A percentile compares a stretch with the other conserved stretches of the same genome.
Evolutionary conservation across 1,284 basidiomycete species (phyloP).

Genomic region (Leccinum huronense): DNA sequence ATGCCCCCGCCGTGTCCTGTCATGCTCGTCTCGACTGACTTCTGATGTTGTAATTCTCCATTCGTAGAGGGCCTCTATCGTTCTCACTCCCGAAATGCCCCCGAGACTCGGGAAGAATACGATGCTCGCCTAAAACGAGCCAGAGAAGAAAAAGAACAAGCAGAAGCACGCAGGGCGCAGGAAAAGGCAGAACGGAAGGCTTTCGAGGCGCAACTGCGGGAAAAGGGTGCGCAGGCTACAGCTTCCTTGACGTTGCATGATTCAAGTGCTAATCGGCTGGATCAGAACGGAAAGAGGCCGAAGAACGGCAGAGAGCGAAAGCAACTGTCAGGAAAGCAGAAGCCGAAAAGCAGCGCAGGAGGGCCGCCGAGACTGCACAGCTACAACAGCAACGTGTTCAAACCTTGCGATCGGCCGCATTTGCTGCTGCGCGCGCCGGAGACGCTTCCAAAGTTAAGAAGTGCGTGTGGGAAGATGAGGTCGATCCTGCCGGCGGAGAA

Average conservation of each 20-base stretch:
- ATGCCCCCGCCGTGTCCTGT: constrained; percentile 17
- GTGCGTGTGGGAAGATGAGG: constrained; percentile 63
- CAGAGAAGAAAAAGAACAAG: constrained; percentile 54
- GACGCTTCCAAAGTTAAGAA: constrained; percentile 55
- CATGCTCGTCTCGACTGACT: constrained; percentile 11
- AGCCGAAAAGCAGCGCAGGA: constrained; percentile 48
- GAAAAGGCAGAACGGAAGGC: constrained; percentile 56
- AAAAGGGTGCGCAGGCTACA: constrained; percentile 25
- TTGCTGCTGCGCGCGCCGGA: constrained; percentile 59
- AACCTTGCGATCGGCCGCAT: constrained; percentile 54
- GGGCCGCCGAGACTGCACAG: constrained; percentile 50
- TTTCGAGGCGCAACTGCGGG: constrained; percentile 28
- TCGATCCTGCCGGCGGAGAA: constrained; percentile 71
- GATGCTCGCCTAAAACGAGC: constrained; percentile 47
- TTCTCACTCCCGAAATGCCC: constrained; percentile 19
- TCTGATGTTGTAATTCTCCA: constrained; percentile 9
- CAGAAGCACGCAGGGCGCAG: constrained; percentile 48
- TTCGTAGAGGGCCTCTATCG: constrained; percentile 22
- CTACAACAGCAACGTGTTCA: constrained; percentile 51
- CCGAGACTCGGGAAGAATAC: constrained; percentile 51
- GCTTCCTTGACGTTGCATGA: constrained; percentile 8
- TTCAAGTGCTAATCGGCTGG: constrained; percentile 15
- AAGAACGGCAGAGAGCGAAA: constrained; percentile 57
- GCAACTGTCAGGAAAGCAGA: constrained; percentile 53
- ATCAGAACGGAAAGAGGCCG: constrained; percentile 49